Base-by-base conservation (phyloP, 805 yeast genomes). In the Kockiozyma suomiensis region DNA sequence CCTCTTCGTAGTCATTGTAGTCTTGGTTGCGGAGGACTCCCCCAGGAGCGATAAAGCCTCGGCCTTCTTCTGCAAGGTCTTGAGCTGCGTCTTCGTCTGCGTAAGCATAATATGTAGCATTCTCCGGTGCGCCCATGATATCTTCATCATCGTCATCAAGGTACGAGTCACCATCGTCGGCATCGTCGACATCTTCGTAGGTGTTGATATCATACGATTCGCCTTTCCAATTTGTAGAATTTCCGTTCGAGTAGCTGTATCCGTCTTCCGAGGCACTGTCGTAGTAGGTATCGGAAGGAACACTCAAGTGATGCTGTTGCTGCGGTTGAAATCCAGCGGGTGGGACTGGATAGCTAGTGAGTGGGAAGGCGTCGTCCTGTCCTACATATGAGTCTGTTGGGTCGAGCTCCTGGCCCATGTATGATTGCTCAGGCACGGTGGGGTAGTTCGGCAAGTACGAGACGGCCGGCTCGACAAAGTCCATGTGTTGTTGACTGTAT, bases 91-190 rank as follows among this genome's bases (percentile, higher is more conserved):
- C 28, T 23, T 38, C 21, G 25, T 41, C 52, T 8, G 38, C 37
- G 49, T 53, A 46, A 2, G 37, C 42, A 13, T 43, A 37, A 12
- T 33, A 35, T n/a, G 43, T 23, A 3, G 28, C 33, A 13, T 38
- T 33, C n/a, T 47, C 59, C 12, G 25, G 65, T 28, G 48, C 56
- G 5, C 59, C 58, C 30, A 33, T 50, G 37, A 23, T 21, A 12
- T 43, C 52, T 49, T 70, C 68, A 12, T 68, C 60, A 21, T 68
- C 67, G 50, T 64, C 66, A 54, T 48, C 51, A 21, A 21, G 17
- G 26, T 48, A 33, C 26, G 51, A 21, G 51, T 50, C 47, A 3
- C 61, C 52, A 12, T 50, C 58, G 26, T 49, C 56, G 25, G 46
- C 52, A 10, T 41, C 54, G 26, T 46, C 53, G 30, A 25, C 54